Conservation (phyloP, 140 eudicot genomes). For the Erigeron philadelphicus region DNA sequence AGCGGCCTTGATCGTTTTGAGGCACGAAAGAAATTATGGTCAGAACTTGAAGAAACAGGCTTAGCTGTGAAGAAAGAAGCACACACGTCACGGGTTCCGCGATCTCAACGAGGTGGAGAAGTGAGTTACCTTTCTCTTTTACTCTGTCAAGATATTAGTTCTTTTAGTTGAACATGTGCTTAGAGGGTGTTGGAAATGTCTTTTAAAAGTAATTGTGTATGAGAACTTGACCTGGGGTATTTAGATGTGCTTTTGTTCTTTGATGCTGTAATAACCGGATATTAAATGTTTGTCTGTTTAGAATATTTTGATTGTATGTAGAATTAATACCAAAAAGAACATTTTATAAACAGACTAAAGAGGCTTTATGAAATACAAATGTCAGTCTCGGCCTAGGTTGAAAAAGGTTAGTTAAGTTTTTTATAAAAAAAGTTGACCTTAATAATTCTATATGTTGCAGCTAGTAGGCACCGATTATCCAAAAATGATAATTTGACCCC, state of each 20-base stretch:
- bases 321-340: background rate
- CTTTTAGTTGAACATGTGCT: background rate
- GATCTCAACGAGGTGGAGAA: conserved; percentile 98
- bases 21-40: conserved; percentile 85
- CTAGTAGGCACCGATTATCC: background rate
- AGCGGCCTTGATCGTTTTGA: conserved; percentile 98
- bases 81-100: conserved; percentile 78
- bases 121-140: conserved; percentile 39
- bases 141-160: background rate
- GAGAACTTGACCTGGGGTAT: background rate
- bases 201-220: background rate
- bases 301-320: background rate
- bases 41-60: conserved; percentile 85
- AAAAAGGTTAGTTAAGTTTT: background rate
- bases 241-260: background rate
- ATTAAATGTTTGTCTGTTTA: background rate
- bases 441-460: conserved; percentile 8
- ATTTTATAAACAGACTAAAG: background rate
- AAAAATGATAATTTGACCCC: background rate
- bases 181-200: background rate
- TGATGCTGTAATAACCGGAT: background rate
- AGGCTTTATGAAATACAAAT: background rate
- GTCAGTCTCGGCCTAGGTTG: background rate
- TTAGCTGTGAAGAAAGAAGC: conserved; percentile 81
- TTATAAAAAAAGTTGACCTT: background rate